phyloP scores from a whole-genome alignment of 1,284 basidiomycete species.

The Leccinum variabile region DNA sequence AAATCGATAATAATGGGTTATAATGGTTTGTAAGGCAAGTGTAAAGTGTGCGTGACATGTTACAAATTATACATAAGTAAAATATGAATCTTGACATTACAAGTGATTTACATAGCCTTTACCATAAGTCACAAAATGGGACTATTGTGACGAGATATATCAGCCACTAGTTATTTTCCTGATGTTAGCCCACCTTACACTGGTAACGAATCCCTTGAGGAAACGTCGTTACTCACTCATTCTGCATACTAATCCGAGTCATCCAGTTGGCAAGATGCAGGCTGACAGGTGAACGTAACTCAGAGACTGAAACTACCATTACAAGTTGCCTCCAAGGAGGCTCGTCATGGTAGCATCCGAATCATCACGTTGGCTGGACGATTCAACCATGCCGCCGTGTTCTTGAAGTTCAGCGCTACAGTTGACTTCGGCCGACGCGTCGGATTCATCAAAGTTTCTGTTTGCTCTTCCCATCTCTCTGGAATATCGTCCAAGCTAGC shows the following conservation, averaged over 20 bases:
- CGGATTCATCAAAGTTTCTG: background rate
- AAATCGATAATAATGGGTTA: too few relatives aligned
- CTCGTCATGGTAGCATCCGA: background rate
- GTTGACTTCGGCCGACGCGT: background rate
- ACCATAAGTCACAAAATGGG: too few relatives aligned
- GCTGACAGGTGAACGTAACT: background rate
- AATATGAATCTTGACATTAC: too few relatives aligned
- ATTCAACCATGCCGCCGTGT: background rate
- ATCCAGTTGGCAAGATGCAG: background rate
- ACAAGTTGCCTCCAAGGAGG: background rate
- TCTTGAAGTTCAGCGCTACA: background rate
- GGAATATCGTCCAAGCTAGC: background rate
- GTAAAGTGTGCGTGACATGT: too few relatives aligned
- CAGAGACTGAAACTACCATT: background rate
- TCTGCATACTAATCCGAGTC: background rate
- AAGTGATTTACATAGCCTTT: too few relatives aligned
- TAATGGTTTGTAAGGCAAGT: too few relatives aligned
- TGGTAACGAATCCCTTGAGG: too few relatives aligned
- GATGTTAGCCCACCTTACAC: background rate
- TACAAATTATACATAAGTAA: too few relatives aligned
- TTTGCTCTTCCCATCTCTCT: background rate
- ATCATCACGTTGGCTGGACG: background rate
- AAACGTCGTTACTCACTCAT: too few relatives aligned
- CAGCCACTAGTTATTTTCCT: too few relatives aligned
- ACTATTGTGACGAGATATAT: too few relatives aligned